Base-by-base conservation (phyloP, 148 eudicot species). In the Talinum fruticosum region DNA sequence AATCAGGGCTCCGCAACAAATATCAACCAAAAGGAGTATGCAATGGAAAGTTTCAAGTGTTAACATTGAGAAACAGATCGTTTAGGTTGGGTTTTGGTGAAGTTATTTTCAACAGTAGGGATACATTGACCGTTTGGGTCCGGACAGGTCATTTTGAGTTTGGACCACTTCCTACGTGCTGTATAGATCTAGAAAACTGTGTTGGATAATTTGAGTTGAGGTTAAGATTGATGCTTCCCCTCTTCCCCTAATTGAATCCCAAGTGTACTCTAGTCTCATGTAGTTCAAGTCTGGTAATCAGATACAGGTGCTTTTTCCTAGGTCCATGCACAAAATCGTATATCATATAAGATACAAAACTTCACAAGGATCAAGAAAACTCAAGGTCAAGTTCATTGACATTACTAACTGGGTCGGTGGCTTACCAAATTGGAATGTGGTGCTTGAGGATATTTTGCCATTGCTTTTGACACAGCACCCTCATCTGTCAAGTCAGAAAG, bases 351-450 rank as follows among this genome's bases (percentile, higher is more conserved):
- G 47, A 41, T 41, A 41, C 47, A 41, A 41, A 51, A 5, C 23
- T 16, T 51, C 28, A 57, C 28, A 54, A 54, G 64, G 8, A 21
- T 21, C 6, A 5, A 57, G n/a, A 5, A 23, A 57, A 23, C 24
- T 57, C 28, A 2, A 57, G 28, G 28, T 8, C n/a, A 6, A 64
- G 51, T 41, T 41, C 2, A 41, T 8, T 0, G 12, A 41, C 47
- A 41, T 41, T 14, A 12, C 12, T 8, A 41, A 41, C 5, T 51
- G 35, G 59, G 24, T 47, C 23, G 19, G 73, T 24, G 49, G 72
- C 67, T 85, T 84, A 92, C 98, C 87, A 91, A 79, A 86, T 95
- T 88, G 2, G 97, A 95, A 70, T 80, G 83, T 23, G 98, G 98
- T 45, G 98, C 96, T 78, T 81, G 85, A 72, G 88, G 87, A 82